phyloP scores from a whole-genome alignment of 2,329 filamentous ascomycete genomes.

The Fusarium sp. region DNA sequence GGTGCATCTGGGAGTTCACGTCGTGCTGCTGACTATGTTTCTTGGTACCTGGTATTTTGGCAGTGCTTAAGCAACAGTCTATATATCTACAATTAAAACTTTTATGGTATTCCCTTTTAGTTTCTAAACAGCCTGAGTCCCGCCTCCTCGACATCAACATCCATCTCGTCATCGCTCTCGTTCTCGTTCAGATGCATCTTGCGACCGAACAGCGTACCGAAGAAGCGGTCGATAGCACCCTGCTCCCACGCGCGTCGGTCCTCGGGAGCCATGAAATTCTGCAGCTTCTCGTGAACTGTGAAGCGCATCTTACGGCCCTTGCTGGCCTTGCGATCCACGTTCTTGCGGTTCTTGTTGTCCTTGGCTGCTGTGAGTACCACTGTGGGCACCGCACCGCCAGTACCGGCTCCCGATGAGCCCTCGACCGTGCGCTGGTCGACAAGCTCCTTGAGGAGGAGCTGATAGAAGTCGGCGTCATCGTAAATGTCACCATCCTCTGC shows the following conservation, averaged over 20 bases:
- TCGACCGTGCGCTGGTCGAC: conserved; percentile 88
- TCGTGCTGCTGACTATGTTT: conserved; percentile 56
- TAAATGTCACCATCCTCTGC: conserved; percentile 76
- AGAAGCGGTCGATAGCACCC: conserved; percentile 81
- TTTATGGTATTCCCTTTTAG: conserved; percentile 41
- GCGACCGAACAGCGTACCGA: conserved; percentile 80
- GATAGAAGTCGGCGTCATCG: conserved; percentile 96
- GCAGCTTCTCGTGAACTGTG: conserved; percentile 95
- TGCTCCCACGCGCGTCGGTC: conserved; percentile 85
- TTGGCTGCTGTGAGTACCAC: conserved; percentile 76
- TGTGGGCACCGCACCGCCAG: conserved; percentile 63
- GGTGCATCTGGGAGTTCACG: conserved; percentile 61
- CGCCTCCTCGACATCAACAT: conserved; percentile 66
- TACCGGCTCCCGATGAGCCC: conserved; percentile 60
- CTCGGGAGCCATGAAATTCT: conserved; percentile 97
- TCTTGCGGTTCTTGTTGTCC: conserved; percentile 83
- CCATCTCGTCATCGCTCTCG: conserved; percentile 64
- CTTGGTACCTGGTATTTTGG: conserved; percentile 37
- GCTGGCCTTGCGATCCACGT: conserved; percentile 92
- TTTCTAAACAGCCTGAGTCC: conserved; percentile 67
- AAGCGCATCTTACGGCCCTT: conserved; percentile 96
- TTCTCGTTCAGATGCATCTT: conserved; percentile 75
- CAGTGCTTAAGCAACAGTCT: conserved; percentile 25
- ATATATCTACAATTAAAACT: conserved; percentile 28
- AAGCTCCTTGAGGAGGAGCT: conserved; percentile 90